phyloP scores from a whole-genome alignment of 441 rosid species.

The Adansonia grandidieri region DNA sequence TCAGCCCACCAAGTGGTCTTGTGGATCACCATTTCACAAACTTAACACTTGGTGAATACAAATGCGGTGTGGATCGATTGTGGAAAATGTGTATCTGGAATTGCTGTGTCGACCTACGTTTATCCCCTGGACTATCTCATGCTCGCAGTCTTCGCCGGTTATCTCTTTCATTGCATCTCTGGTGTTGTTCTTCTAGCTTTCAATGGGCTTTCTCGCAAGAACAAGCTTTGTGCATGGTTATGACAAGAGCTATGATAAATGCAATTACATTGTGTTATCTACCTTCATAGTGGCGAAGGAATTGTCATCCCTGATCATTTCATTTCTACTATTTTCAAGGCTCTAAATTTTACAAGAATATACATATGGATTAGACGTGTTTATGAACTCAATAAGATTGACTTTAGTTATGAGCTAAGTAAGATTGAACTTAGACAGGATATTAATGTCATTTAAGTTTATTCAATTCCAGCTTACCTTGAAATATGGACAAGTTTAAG shows the following conservation, averaged over 20 bases:
- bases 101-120: background rate
- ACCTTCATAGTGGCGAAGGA: too few relatives aligned
- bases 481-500: too few relatives aligned
- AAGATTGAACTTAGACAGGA: too few relatives aligned
- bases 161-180: background rate
- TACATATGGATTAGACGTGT: too few relatives aligned
- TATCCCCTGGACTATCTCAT: background rate
- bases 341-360: too few relatives aligned
- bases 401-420: too few relatives aligned
- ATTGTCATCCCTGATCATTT: background rate
- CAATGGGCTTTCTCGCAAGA: constrained; percentile 8
- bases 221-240: background rate
- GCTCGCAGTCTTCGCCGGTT: background rate
- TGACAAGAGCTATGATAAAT: background rate
- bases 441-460: too few relatives aligned
- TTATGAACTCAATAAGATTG: too few relatives aligned
- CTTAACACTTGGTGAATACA: too few relatives aligned
- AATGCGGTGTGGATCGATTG: background rate
- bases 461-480: too few relatives aligned
- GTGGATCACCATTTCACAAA: background rate
- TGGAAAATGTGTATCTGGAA: background rate
- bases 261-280: background rate
- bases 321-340: background rate
- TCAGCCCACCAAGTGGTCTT: constrained; percentile 3
- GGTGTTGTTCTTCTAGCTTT: background rate